A percentile compares a stretch with the other conserved stretches of the same genome.
These are phyloP conservation scores for Xerocomus potaroensis DNA, from an alignment of 768 basidiomycete genomes.

Conservation along the genomic window DNA sequence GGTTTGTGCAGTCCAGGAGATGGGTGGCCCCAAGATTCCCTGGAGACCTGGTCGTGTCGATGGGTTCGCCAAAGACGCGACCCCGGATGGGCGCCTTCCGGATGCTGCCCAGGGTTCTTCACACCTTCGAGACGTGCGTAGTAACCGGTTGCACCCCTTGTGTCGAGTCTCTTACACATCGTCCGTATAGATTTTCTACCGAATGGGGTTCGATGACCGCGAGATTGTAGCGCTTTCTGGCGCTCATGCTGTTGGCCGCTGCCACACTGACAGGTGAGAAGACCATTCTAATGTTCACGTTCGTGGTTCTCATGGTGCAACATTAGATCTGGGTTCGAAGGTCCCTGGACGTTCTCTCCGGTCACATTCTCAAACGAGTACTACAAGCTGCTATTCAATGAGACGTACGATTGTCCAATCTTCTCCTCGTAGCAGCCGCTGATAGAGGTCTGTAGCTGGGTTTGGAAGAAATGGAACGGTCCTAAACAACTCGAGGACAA, in stretches of 20 bases:
- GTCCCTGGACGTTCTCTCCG: slow-evolving; percentile 95
- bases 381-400: slow-evolving; percentile 80
- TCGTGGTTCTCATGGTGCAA: not conserved
- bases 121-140: slow-evolving; percentile 73
- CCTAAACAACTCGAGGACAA: slow-evolving; percentile 95
- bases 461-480: slow-evolving; percentile 94
- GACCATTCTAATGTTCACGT: not conserved
- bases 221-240: slow-evolving; percentile 95
- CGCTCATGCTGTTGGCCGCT: slow-evolving; percentile 94
- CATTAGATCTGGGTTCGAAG: slow-evolving; percentile 70
- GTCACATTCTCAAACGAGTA: slow-evolving; percentile 84
- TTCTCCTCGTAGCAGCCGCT: not conserved
- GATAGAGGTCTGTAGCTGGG: slow-evolving; percentile 47
- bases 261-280: slow-evolving; percentile 72
- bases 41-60: slow-evolving; percentile 95
- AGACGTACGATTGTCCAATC: slow-evolving; percentile 50
- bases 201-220: slow-evolving; percentile 92
- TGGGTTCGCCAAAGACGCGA: slow-evolving; percentile 67
- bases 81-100: slow-evolving; percentile 87
- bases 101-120: slow-evolving; percentile 80
- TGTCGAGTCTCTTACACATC: not conserved
- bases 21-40: slow-evolving; percentile 87
- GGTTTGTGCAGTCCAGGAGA: slow-evolving; percentile 89
- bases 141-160: not conserved
- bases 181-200: slow-evolving; percentile 54